A percentile compares a stretch with the other conserved stretches of the same genome.
These are phyloP conservation scores for Biancaea sappan DNA, from an alignment of 306 rosid genomes.

Conservation along the genomic window DNA sequence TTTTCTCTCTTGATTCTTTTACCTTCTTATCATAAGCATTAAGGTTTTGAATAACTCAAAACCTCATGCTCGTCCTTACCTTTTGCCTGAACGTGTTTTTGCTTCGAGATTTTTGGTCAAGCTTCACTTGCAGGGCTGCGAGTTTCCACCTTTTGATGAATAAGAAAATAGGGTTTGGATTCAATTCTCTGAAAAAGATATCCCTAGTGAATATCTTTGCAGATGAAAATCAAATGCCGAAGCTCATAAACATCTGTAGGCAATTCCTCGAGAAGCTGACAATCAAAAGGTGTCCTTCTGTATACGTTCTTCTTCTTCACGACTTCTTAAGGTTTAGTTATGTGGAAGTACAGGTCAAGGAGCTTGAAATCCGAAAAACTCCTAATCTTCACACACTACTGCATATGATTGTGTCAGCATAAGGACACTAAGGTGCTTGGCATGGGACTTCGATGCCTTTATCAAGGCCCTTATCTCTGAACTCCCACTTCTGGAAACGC, in stretches of 20 bases:
- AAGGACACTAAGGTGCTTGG: neutral
- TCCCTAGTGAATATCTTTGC: neutral
- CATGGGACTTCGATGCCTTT: too few species aligned
- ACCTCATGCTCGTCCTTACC: too few species aligned
- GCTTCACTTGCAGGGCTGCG: neutral
- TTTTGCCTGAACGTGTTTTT: neutral
- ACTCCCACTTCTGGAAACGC: neutral
- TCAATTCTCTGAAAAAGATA: neutral
- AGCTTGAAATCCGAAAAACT: neutral
- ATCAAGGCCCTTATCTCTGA: neutral
- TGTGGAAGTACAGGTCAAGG: neutral
- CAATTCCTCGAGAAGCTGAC: neutral
- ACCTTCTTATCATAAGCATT: too few species aligned
- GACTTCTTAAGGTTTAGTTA: neutral
- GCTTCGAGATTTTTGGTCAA: neutral
- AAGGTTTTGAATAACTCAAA: too few species aligned
- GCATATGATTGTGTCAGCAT: neutral
- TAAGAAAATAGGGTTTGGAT: neutral
- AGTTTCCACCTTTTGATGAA: neutral
- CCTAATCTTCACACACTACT: neutral
- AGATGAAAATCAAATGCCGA: neutral
- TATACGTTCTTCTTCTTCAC: neutral
- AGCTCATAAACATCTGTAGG: neutral
- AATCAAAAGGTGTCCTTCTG: neutral
- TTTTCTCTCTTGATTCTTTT: too few species aligned